Percentiles rank a stretch among this genome's conserved stretches.
These are phyloP conservation scores for Aspergillus indologenus DNA, from an alignment of 495 filamentous ascomycete species.

Conservation along the genomic window DNA sequence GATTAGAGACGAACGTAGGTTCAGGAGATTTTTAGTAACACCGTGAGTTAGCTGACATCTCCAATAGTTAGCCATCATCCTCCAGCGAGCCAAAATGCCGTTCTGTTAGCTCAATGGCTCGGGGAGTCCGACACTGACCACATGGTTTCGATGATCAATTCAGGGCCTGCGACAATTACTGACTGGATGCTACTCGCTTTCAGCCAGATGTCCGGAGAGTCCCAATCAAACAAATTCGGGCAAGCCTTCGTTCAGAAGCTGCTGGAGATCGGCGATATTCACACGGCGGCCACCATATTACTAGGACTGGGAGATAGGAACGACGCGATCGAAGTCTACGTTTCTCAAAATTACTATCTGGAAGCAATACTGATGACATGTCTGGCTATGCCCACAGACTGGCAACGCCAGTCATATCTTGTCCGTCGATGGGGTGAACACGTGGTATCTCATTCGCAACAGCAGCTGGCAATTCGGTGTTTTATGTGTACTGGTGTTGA, in stretches of 20 bases:
- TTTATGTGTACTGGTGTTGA: conserved; percentile 79
- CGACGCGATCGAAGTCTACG: conserved; percentile 94
- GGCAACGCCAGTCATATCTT: conserved; percentile 84
- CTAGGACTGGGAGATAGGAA: conserved; percentile 89
- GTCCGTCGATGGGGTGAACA: conserved; percentile 94
- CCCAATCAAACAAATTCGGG: conserved; percentile 84
- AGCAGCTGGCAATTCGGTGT: conserved; percentile 88
- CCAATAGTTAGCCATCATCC: conserved; percentile 63
- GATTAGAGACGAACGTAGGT: conserved; percentile 76
- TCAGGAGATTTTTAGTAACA: conserved; percentile 8
- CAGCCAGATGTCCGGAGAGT: conserved; percentile 75
- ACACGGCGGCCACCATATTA: conserved; percentile 86
- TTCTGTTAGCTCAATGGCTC: conserved; percentile 87
- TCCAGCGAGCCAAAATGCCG: conserved; percentile 66
- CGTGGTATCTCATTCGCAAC: conserved; percentile 80
- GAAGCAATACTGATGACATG: conserved; percentile 82
- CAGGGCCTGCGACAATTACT: conserved; percentile 78
- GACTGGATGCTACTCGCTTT: conserved; percentile 98
- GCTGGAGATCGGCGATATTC: conserved; percentile 84
- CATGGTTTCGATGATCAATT: conserved; percentile 68
- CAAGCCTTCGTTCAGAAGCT: conserved; percentile 90
- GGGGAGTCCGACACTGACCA: conserved; percentile 79
- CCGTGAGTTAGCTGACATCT: conserved; percentile 11
- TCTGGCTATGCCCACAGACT: conserved; percentile 70
- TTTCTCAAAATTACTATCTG: conserved; percentile 87